Base-by-base conservation (phyloP, 805 yeast genomes). In the Teunomyces atbi region DNA sequence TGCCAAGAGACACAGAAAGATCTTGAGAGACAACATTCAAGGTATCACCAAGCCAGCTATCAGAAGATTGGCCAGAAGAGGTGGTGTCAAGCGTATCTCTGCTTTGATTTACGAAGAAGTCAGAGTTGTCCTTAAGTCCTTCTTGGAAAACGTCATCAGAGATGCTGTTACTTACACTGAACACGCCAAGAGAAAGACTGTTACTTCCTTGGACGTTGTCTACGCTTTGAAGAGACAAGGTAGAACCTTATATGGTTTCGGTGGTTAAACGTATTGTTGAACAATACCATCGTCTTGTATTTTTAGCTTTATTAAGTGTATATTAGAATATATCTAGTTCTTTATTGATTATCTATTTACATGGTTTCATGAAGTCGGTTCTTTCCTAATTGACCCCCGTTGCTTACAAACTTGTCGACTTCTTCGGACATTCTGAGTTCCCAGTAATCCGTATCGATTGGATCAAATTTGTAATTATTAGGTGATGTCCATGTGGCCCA, bases 141-240 rank as follows among this genome's bases (percentile, higher is more conserved):
- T 92, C 86, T 83, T 92, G 72, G 97, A 89, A 78, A 85, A 88
- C 69, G 97, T 94, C 62, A 92, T 92, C 78, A 89, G 97, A 83
- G 98, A 94, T 65, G 98, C 99, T 65, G 97, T 94, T 66, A 90
- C 97, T 65, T 92, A 92, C 83, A 94, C 99, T 61, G 98, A 94
- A 80, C 98, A 92, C 86, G 99, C 98, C 66, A 94, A 94, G 94
- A 90, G 99, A 86, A 92, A 92, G 90, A 94, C 99, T 58, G 98
- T 92, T 65, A 92, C 99, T 62, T 91, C 99, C 53, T 83, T 92
- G 69, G 99, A 92, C 73, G 98, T 92, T 62, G 98, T 92, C 66
- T 92, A 92, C 76, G 98, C 98, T 66, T 87, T 92, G 79, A 92
- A 92, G 94, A 90, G 98, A 86, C 97, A 94, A 83, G 99, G 99